A percentile compares a stretch with the other conserved stretches of the same genome.
These are phyloP conservation scores for Exophiala xenobiotica DNA, from an alignment of 2,329 filamentous ascomycete genomes.

Conservation along the genomic window DNA sequence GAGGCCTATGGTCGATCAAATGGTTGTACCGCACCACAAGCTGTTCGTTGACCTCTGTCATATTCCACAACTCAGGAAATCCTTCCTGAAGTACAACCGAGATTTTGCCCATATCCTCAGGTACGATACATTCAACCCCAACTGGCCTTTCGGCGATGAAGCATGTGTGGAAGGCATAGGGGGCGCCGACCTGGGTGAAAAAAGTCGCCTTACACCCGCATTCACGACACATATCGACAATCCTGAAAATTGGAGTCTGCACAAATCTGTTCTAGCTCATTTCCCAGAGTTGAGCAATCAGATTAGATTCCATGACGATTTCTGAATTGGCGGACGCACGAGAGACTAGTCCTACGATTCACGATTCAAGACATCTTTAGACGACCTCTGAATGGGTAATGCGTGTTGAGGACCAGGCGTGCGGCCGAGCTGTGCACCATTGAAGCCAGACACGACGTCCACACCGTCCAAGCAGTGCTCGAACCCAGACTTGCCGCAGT, in stretches of 20 bases:
- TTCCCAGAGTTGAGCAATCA: slow-evolving; percentile 5
- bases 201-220: neutral
- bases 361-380: neutral
- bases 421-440: too few species aligned
- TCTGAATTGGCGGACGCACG: neutral
- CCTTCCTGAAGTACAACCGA: slow-evolving; percentile 5
- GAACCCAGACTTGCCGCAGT: too few species aligned
- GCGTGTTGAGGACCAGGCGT: too few species aligned
- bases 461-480: too few species aligned
- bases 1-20: slow-evolving; percentile 9
- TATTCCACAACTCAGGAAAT: slow-evolving; percentile 4
- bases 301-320: neutral
- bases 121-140: slow-evolving; percentile 1
- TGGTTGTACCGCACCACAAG: slow-evolving; percentile 5
- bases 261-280: neutral
- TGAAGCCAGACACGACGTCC: too few species aligned
- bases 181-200: neutral
- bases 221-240: slow-evolving; percentile 4
- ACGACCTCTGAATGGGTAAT: too few species aligned
- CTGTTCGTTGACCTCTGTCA: slow-evolving; percentile 2
- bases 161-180: slow-evolving; percentile 3
- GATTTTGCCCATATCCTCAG: slow-evolving; percentile 1
- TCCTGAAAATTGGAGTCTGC: slow-evolving; percentile 1
- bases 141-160: slow-evolving; percentile 4
- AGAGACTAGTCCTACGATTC: neutral